A percentile compares a stretch with the other conserved stretches of the same genome.
These are phyloP conservation scores for Stentor coeruleus DNA, from an alignment of 73 alveolate genomes.

Conservation along the genomic window DNA sequence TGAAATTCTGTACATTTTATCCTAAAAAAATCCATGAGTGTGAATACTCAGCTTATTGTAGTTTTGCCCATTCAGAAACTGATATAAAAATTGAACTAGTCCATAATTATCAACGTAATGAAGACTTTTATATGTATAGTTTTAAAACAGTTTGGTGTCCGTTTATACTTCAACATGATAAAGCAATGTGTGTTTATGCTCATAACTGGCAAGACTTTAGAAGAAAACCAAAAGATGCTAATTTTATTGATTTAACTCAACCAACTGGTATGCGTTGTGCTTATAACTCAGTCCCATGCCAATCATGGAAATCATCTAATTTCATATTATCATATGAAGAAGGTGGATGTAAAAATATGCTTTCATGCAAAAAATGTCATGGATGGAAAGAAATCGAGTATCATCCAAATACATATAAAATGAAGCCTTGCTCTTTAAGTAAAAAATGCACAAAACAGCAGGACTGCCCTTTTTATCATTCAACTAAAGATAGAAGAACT, in stretches of 20 bases:
- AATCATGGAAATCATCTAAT: slow-evolving; percentile 16
- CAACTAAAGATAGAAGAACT: slow-evolving; percentile 38
- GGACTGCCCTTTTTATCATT: slow-evolving; percentile 52
- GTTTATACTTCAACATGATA: slow-evolving; percentile 80
- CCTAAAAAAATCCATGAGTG: slow-evolving; percentile 64
- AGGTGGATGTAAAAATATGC: slow-evolving; percentile 75
- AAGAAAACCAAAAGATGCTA: slow-evolving; percentile 85
- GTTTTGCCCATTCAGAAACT: slow-evolving; percentile 78
- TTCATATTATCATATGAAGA: slow-evolving; percentile 43
- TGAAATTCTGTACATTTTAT: slow-evolving; percentile 73
- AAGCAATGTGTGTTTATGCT: slow-evolving; percentile 94
- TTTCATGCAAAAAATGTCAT: slow-evolving; percentile 61
- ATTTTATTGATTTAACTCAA: too few species aligned
- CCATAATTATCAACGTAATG: slow-evolving; percentile 69
- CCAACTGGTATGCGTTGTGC: too few species aligned
- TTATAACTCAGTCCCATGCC: slow-evolving; percentile 18
- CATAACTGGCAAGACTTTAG: slow-evolving; percentile 96
- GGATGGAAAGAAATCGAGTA: slow-evolving; percentile 91
- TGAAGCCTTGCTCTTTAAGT: slow-evolving; percentile 60
- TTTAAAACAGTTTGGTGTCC: slow-evolving; percentile 98
- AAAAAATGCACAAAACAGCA: slow-evolving; percentile 38
- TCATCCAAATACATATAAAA: slow-evolving; percentile 73
- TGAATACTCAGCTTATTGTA: slow-evolving; percentile 81
- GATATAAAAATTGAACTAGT: slow-evolving; percentile 75
- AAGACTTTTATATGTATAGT: slow-evolving; percentile 75